These are phyloP conservation scores for Meira nashicola DNA, from an alignment of 1,284 basidiomycete genomes.

Conservation along the genomic window DNA sequence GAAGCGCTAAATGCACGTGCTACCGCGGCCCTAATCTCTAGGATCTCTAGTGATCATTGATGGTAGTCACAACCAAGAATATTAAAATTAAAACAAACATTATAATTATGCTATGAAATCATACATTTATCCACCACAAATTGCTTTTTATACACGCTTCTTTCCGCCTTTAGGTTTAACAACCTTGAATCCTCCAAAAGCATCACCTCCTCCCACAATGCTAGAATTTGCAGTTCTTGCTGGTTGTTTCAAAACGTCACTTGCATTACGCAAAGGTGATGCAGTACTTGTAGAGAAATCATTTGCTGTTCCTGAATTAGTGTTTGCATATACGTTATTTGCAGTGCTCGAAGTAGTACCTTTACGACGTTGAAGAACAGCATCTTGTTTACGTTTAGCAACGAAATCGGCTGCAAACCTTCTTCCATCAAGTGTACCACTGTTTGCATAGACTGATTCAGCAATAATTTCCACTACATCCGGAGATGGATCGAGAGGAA, in stretches of 20 bases:
- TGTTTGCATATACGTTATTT: background rate
- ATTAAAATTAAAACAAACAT: too few relatives aligned
- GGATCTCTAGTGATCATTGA: too few relatives aligned
- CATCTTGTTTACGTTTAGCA: slow-evolving; percentile 66
- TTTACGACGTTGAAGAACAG: slow-evolving; percentile 15
- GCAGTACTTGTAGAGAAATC: background rate
- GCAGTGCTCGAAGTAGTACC: background rate
- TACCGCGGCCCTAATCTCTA: too few relatives aligned
- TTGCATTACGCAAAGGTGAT: slow-evolving; percentile 3
- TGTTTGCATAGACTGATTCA: slow-evolving; percentile 72
- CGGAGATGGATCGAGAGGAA: slow-evolving; percentile 49
- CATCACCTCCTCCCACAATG: slow-evolving; percentile 2
- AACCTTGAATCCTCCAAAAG: slow-evolving; percentile 33
- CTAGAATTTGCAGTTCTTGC: background rate
- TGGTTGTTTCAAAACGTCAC: slow-evolving; percentile 12
- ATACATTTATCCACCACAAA: too few relatives aligned
- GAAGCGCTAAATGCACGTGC: too few relatives aligned
- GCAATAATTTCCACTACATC: slow-evolving; percentile 53
- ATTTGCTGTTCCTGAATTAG: too few relatives aligned
- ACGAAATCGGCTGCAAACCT: slow-evolving; percentile 90
- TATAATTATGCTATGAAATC: too few relatives aligned
- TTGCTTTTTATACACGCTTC: slow-evolving; percentile 14
- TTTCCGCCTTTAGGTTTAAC: slow-evolving; percentile 39
- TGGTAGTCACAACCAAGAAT: too few relatives aligned
- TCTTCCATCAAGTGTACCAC: slow-evolving; percentile 86